Conservation (phyloP, 2,329 filamentous ascomycete species). For the Phyllosticta ampelicida region DNA sequence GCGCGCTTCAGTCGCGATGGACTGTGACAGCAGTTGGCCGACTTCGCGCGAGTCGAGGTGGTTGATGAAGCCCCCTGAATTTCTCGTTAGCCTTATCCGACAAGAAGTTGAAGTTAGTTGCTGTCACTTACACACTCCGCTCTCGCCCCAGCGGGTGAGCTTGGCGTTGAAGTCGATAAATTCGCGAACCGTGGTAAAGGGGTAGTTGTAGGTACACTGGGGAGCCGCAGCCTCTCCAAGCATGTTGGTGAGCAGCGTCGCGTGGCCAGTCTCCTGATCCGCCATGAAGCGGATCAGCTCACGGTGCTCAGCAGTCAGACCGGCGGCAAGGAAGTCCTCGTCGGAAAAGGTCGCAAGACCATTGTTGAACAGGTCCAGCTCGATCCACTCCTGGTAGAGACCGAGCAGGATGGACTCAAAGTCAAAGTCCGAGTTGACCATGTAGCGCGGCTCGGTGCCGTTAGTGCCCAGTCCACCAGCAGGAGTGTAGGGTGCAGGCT, state of each 20-base stretch:
- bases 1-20: slow-evolving; percentile 66
- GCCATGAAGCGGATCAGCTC: slow-evolving; percentile 66
- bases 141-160: slow-evolving; percentile 70
- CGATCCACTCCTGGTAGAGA: slow-evolving; percentile 75
- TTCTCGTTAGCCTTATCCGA: background rate
- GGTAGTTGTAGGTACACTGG: slow-evolving; percentile 76
- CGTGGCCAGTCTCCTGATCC: slow-evolving; percentile 66
- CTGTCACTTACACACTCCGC: slow-evolving; percentile 50
- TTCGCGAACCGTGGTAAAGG: slow-evolving; percentile 61
- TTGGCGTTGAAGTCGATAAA: slow-evolving; percentile 79
- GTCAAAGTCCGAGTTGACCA: slow-evolving; percentile 71
- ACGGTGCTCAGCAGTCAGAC: slow-evolving; percentile 58
- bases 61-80: slow-evolving; percentile 54
- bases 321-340: slow-evolving; percentile 57
- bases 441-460: slow-evolving; percentile 64
- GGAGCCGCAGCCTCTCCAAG: slow-evolving; percentile 58
- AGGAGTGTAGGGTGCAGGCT: slow-evolving; percentile 63
- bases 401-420: slow-evolving; percentile 66
- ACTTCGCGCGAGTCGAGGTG: slow-evolving; percentile 69
- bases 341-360: slow-evolving; percentile 59
- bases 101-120: background rate
- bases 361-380: slow-evolving; percentile 72
- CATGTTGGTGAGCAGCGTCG: slow-evolving; percentile 67
- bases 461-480: slow-evolving; percentile 64
- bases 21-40: slow-evolving; percentile 61